Conservation (phyloP, 148 eudicot species). For the Linanthus parryae region DNA sequence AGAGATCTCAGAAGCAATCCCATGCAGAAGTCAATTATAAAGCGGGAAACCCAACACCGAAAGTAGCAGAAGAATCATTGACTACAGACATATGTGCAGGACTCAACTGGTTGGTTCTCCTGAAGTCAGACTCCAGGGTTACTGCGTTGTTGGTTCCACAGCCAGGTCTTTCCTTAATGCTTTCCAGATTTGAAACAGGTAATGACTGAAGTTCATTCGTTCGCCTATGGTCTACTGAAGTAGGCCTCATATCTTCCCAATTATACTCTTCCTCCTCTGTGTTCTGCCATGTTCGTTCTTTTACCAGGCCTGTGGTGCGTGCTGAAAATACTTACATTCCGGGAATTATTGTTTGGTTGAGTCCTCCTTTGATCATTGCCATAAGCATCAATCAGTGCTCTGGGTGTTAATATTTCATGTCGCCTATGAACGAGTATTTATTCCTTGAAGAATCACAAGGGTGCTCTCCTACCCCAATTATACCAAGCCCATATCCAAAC, state of each 20-base stretch:
- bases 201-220: slow-evolving; percentile 22
- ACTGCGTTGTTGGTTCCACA: slow-evolving; percentile 23
- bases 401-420: slow-evolving; percentile 35
- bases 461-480: too few relatives aligned
- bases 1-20: background rate
- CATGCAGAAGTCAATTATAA: slow-evolving; percentile 40
- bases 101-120: slow-evolving; percentile 34
- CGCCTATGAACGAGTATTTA: too few relatives aligned
- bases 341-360: slow-evolving; percentile 28
- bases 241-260: slow-evolving; percentile 79
- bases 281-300: slow-evolving; percentile 64
- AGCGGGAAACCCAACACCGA: slow-evolving; percentile 33
- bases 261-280: slow-evolving; percentile 89
- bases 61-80: slow-evolving; percentile 26
- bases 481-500: too few relatives aligned
- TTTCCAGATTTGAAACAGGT: slow-evolving; percentile 24
- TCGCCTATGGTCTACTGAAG: slow-evolving; percentile 34
- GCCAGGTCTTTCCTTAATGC: slow-evolving; percentile 29
- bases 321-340: slow-evolving; percentile 23
- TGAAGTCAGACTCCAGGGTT: slow-evolving; percentile 32
- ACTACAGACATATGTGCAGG: slow-evolving; percentile 18
- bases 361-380: slow-evolving; percentile 67
- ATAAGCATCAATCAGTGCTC: slow-evolving; percentile 90
- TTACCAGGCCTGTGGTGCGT: slow-evolving; percentile 35
- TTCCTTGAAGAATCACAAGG: too few relatives aligned